Percentiles rank a stretch among this genome's conserved stretches.
Evolutionary conservation across 352 stramenopile genomes (phyloP).

Genomic region (Phytophthora fragariaefolia): DNA sequence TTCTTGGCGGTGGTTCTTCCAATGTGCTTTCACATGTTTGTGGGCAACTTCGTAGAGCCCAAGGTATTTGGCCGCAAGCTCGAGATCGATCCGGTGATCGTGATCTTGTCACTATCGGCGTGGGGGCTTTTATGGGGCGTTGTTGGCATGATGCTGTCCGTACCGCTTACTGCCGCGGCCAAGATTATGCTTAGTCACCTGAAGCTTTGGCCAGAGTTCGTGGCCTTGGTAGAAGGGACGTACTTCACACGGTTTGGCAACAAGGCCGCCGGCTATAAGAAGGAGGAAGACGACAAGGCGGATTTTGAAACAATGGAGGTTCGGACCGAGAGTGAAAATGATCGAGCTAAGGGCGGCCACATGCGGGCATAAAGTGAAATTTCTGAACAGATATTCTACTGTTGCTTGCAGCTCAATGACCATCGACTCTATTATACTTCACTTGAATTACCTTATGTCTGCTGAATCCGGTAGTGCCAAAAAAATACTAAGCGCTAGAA

Average conservation of each 20-base stretch:
- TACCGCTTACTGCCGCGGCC: constrained; percentile 81
- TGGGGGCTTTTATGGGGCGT: constrained; percentile 88
- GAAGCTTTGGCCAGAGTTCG: constrained; percentile 87
- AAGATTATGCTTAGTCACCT: constrained; percentile 91
- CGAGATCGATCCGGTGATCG: constrained; percentile 87
- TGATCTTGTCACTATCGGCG: constrained; percentile 88
- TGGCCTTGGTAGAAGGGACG: constrained; percentile 86
- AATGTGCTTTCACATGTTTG: constrained; percentile 91
- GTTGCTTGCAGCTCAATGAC: constrained; percentile 4
- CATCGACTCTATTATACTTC: no score
- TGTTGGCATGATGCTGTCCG: constrained; percentile 91
- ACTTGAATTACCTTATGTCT: constrained; percentile 22
- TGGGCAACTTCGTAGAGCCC: constrained; percentile 90
- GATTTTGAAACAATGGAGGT: constrained; percentile 85
- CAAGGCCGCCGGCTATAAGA: constrained; percentile 73
- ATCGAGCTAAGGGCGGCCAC: constrained; percentile 42
- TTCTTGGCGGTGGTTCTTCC: constrained; percentile 85
- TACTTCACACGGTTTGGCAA: constrained; percentile 83
- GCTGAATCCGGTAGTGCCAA: constrained; percentile 6
- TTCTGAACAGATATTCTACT: constrained; percentile 36
- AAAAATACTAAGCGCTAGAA: constrained; percentile 21
- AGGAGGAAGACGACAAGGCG: constrained; percentile 75
- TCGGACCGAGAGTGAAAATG: constrained; percentile 73
- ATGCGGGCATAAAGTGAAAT: constrained; percentile 46
- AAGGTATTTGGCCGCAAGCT: constrained; percentile 89